Base-by-base conservation (phyloP, 1,284 basidiomycete species). In the Chiua sp. region DNA sequence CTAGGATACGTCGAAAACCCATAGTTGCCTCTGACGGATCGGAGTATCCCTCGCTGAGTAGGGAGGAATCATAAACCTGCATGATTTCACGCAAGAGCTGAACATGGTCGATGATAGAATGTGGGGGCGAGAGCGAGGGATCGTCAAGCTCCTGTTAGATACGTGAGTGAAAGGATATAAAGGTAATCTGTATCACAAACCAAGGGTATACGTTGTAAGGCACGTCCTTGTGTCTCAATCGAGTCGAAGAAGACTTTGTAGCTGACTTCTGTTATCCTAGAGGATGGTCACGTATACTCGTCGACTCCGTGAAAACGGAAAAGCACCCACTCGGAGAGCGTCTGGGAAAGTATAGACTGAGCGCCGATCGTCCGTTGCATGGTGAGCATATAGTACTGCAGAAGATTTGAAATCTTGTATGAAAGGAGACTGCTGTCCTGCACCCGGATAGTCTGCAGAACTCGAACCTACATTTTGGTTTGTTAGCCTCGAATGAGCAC, bases 361-460 rank as follows among this genome's bases (percentile, higher is more conserved):
- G 85, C 81, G 1, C 97, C 96, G 53, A 98, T 90, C 0, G 96
- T 98, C 60, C 92, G 85, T 55, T 87, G 83, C 95, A 99, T 98
- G 0, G 95, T 98, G 23, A 93, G 76, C 71, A 90, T 82, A 75
- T 98, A 99, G 73, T 98, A 99, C 66, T 97, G 92, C 4, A 99
- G 77, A n/a, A 98, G 80, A 67, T 96, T 98, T 48, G 94, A 90
- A 55, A 99, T 89, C 72, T 93, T 93, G 78, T 97, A 98, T 0
- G 92, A 87, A 54, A 91, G 87, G 60, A 98, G 94, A 62, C 91
- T 90, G 64, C 94, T 96, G 74, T 98, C 96, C 74, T 98, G 96
- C 7, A 89, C 92, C 53, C 91, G 87, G 42, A 98, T 87, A 8
- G 96, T 98, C 75, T 98, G 96, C 70, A 94, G 87, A 37, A 98